Evolutionary conservation across 306 rosid species (phyloP).

Genomic region (Oemleria cerasiformis): DNA sequence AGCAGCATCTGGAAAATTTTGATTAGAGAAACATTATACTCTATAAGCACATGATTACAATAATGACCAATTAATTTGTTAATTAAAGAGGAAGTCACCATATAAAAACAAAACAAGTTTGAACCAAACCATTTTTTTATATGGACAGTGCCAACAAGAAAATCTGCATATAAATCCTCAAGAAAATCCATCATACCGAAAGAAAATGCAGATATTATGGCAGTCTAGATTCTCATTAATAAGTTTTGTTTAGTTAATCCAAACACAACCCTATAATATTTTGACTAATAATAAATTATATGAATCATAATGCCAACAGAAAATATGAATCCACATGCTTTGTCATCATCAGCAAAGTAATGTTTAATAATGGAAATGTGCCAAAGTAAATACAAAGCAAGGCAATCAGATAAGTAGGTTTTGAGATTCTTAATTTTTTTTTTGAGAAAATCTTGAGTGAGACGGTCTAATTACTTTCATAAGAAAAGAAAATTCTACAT

Average conservation of each 20-base stretch:
- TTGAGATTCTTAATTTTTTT: too few relatives aligned
- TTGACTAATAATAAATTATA: neutral
- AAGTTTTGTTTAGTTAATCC: neutral
- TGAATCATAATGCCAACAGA: slow-evolving; percentile 1
- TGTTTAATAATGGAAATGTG: too few relatives aligned
- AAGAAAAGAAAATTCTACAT: too few relatives aligned
- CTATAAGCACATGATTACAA: neutral
- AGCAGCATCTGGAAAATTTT: neutral
- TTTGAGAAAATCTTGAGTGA: too few relatives aligned
- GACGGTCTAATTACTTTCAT: too few relatives aligned
- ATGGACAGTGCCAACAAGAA: slow-evolving; percentile 15
- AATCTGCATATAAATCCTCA: slow-evolving; percentile 16
- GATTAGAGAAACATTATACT: neutral
- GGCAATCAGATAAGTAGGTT: too few relatives aligned
- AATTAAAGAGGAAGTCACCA: neutral
- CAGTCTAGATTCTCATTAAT: slow-evolving; percentile 7
- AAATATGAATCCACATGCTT: slow-evolving; percentile 13
- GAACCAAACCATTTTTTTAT: neutral
- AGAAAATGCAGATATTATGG: slow-evolving; percentile 7
- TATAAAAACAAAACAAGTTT: neutral
- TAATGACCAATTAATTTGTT: neutral
- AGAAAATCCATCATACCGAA: neutral
- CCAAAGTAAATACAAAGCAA: too few relatives aligned
- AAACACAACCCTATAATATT: neutral
- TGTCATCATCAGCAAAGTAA: slow-evolving; percentile 9